phyloP scores from a whole-genome alignment of 2,329 filamentous ascomycete species.

The Microcyclosporella mali region DNA sequence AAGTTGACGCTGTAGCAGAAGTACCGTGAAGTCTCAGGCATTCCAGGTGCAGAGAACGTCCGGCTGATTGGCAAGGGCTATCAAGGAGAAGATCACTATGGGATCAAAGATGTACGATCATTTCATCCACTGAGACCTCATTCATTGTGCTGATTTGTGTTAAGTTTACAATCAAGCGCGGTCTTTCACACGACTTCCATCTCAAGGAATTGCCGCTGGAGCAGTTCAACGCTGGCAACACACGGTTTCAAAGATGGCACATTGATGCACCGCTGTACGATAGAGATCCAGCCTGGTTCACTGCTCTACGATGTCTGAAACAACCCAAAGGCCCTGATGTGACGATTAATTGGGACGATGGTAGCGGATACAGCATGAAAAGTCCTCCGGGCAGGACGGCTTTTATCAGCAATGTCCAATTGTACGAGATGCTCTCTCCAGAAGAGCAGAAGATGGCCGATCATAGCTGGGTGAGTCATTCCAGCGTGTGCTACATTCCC shows the following conservation, averaged over 20 bases:
- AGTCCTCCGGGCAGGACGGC: constrained; percentile 69
- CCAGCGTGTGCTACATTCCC: too few species aligned
- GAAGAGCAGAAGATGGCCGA: constrained; percentile 61
- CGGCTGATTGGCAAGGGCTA: constrained; percentile 43
- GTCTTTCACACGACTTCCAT: constrained; percentile 48
- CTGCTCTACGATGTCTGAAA: constrained; percentile 65
- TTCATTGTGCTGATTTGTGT: too few species aligned
- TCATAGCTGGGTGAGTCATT: constrained; percentile 47
- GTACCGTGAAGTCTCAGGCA: constrained; percentile 26
- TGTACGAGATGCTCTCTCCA: constrained; percentile 61
- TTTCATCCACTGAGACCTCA: too few species aligned
- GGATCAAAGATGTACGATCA: constrained; percentile 31
- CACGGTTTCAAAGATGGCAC: constrained; percentile 66
- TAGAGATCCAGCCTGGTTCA: constrained; percentile 64
- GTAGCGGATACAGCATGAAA: constrained; percentile 56
- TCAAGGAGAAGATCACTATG: constrained; percentile 42
- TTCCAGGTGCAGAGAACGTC: constrained; percentile 42
- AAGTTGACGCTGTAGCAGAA: constrained; percentile 9
- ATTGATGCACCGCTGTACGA: constrained; percentile 70
- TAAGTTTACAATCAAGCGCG: constrained; percentile 24
- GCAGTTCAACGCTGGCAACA: constrained; percentile 49
- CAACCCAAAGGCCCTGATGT: constrained; percentile 51
- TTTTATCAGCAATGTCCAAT: constrained; percentile 59
- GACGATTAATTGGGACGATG: constrained; percentile 66
- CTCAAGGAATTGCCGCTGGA: constrained; percentile 55